Evolutionary conservation across 2,329 filamentous ascomycete genomes (phyloP).

Genomic region (Colletotrichum godetiae): DNA sequence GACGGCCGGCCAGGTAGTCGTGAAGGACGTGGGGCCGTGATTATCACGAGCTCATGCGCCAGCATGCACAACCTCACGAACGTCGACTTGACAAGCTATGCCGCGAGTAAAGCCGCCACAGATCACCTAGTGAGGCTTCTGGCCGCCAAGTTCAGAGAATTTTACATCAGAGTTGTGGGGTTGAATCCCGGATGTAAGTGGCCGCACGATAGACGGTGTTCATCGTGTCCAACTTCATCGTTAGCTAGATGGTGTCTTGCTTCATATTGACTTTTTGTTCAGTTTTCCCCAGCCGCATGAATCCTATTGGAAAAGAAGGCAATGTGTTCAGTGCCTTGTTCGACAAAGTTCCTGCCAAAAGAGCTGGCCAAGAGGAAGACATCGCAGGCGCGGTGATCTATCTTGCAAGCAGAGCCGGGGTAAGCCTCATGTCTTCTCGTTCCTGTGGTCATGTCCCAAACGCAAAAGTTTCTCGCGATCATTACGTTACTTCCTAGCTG

Average conservation of each 20-base stretch:
- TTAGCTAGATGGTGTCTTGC: too few relatives aligned
- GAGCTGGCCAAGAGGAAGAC: conserved; percentile 44
- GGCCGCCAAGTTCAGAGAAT: conserved; percentile 56
- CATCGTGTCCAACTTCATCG: too few relatives aligned
- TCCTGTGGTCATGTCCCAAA: background rate
- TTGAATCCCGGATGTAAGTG: conserved; percentile 48
- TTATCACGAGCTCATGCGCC: conserved; percentile 63
- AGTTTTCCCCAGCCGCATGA: conserved; percentile 49
- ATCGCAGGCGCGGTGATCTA: conserved; percentile 45
- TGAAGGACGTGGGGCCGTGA: conserved; percentile 56
- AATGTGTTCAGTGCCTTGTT: conserved; percentile 47
- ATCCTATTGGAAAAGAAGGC: conserved; percentile 44
- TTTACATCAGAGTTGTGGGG: conserved; percentile 46
- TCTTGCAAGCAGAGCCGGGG: conserved; percentile 45
- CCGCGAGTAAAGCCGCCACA: conserved; percentile 61
- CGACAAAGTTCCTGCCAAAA: conserved; percentile 46
- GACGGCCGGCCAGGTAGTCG: conserved; percentile 42
- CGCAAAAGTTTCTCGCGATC: background rate
- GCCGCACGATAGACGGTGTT: too few relatives aligned
- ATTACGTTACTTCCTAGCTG: background rate
- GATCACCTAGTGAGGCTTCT: conserved; percentile 62
- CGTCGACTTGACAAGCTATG: conserved; percentile 63
- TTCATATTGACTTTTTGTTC: background rate
- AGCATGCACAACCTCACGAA: conserved; percentile 65
- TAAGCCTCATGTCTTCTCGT: conserved; percentile 35